Evolutionary conservation across 345 rosid species (phyloP).

Genomic region (Eucalyptus cloeziana): DNA sequence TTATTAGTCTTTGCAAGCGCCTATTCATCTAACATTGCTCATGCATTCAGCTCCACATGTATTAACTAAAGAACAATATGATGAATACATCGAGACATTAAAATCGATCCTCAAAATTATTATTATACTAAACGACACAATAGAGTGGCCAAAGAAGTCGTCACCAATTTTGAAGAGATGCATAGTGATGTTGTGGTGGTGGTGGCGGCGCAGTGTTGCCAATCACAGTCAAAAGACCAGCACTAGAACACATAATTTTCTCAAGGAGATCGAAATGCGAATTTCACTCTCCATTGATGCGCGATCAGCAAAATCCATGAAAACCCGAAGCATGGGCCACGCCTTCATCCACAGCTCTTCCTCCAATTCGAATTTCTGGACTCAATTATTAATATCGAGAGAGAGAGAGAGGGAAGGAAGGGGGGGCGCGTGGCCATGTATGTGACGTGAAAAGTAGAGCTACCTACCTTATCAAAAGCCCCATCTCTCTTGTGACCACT

Average conservation of each 20-base stretch:
- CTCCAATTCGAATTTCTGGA: background rate
- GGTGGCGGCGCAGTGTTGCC: background rate
- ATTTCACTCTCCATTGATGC: background rate
- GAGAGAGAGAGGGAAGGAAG: background rate
- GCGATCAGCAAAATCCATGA: background rate
- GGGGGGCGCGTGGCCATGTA: background rate
- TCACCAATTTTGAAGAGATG: background rate
- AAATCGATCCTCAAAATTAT: background rate
- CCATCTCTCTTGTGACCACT: conserved; percentile 23
- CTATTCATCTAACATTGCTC: background rate
- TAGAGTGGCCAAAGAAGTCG: fast-evolving
- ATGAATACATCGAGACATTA: fast-evolving
- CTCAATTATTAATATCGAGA: background rate
- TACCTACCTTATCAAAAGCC: conserved; percentile 42
- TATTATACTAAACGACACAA: background rate
- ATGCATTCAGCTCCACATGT: background rate
- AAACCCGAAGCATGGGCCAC: background rate
- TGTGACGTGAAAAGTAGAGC: conserved; percentile 15
- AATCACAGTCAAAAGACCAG: background rate
- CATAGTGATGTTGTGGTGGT: background rate
- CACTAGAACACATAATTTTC: too few species aligned
- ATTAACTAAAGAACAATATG: background rate
- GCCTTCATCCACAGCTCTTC: background rate
- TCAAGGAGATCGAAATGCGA: background rate
- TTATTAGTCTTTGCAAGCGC: background rate